These are phyloP conservation scores for Lophiostoma macrostomum DNA, from an alignment of 495 filamentous ascomycete genomes.

Conservation along the genomic window DNA sequence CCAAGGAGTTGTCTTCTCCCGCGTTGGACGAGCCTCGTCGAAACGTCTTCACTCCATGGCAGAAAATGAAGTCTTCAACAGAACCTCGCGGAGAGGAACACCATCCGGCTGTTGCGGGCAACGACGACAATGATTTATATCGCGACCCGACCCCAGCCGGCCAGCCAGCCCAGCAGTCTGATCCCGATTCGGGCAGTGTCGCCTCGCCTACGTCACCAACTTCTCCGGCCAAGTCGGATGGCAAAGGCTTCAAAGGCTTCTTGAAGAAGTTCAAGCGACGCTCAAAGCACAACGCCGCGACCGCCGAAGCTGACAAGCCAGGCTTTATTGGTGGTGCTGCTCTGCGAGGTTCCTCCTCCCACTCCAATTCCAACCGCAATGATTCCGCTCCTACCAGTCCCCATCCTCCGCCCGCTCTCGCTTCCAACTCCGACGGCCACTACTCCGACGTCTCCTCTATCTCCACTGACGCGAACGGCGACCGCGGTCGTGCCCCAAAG, in stretches of 20 bases:
- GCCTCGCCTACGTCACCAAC: slow-evolving; percentile 20
- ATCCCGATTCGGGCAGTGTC: background rate
- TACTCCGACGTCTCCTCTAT: slow-evolving; percentile 23
- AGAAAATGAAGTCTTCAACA: no score
- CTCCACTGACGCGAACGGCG: background rate
- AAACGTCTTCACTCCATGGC: no score
- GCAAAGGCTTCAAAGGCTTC: slow-evolving; percentile 27
- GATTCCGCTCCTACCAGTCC: slow-evolving; percentile 14
- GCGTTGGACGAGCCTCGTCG: no score
- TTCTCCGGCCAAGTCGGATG: slow-evolving; percentile 6
- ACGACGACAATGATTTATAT: slow-evolving; percentile 15
- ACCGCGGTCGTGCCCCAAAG: slow-evolving; percentile 2
- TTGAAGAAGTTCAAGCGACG: slow-evolving; percentile 31
- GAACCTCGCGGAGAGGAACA: no score
- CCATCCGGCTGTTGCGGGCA: background rate
- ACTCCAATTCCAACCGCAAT: background rate
- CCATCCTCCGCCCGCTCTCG: background rate
- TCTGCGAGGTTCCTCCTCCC: slow-evolving; percentile 5
- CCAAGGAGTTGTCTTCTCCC: slow-evolving; percentile 20
- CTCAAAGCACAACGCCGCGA: slow-evolving; percentile 19
- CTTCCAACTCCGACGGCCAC: background rate
- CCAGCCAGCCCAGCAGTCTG: background rate
- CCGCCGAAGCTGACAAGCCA: slow-evolving; percentile 9
- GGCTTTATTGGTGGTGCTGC: slow-evolving; percentile 27
- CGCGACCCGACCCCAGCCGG: background rate